Conservation (phyloP, 495 filamentous ascomycete genomes). For the Sordaria brevicollis region DNA sequence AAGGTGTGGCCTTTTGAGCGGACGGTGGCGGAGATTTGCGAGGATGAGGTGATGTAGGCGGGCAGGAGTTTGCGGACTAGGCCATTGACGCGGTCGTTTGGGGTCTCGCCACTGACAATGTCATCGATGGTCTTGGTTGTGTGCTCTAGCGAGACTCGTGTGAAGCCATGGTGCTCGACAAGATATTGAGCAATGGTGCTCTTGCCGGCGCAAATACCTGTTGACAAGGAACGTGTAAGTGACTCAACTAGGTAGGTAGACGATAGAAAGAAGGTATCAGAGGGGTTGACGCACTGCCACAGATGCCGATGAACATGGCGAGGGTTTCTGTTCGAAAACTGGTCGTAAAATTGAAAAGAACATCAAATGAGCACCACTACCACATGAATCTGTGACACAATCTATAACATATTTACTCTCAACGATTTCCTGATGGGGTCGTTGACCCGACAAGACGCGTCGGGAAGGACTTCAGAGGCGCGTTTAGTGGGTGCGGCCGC, state of each 20-base stretch:
- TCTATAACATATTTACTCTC: neutral
- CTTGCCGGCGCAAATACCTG: constrained; percentile 87
- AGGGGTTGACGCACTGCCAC: constrained; percentile 55
- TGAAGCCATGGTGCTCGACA: constrained; percentile 65
- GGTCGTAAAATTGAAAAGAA: neutral
- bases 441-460: neutral
- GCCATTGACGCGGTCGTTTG: neutral
- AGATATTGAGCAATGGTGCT: constrained; percentile 76
- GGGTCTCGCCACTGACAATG: neutral
- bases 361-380: neutral
- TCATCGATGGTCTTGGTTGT: constrained; percentile 6
- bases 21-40: constrained; percentile 6
- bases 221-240: constrained; percentile 1
- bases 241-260: constrained; percentile 9
- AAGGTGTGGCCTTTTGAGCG: constrained; percentile 36
- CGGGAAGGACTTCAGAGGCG: neutral
- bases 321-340: neutral
- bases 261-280: neutral
- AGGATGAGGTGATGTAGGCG: neutral
- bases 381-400: neutral
- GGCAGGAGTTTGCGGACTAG: neutral
- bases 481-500: neutral
- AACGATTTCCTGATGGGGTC: neutral
- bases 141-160: constrained; percentile 36
- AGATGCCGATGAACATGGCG: constrained; percentile 86